These are phyloP conservation scores for Dothideomycetes sp. DNA, from an alignment of 2,329 filamentous ascomycete species.

Conservation along the genomic window DNA sequence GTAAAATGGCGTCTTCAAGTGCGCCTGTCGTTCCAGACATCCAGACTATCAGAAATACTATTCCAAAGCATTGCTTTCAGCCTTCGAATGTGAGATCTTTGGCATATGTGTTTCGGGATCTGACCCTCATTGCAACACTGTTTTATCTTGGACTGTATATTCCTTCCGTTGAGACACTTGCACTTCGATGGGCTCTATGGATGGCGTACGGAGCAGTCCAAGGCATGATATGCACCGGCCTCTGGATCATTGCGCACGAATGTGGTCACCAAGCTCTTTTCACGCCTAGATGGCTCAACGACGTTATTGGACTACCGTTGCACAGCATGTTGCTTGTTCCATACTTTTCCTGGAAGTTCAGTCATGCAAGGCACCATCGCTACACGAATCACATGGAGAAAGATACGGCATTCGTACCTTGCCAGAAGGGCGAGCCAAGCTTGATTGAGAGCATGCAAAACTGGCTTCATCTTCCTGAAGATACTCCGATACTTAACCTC, in stretches of 20 bases:
- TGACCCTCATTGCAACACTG: constrained; percentile 57
- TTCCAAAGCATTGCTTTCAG: constrained; percentile 94
- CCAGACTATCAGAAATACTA: too few species aligned
- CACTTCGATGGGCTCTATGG: constrained; percentile 55
- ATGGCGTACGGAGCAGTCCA: constrained; percentile 52
- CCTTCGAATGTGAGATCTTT: constrained; percentile 67
- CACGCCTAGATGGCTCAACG: constrained; percentile 44
- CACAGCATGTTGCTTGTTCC: constrained; percentile 58
- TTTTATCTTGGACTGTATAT: constrained; percentile 86
- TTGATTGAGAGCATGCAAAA: constrained; percentile 7
- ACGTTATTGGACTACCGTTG: constrained; percentile 51
- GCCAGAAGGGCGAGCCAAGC: constrained; percentile 9
- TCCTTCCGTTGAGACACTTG: constrained; percentile 61
- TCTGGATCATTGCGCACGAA: constrained; percentile 64
- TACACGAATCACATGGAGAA: constrained; percentile 37
- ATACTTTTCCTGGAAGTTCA: constrained; percentile 64
- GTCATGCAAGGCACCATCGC: constrained; percentile 58
- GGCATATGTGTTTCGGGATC: constrained; percentile 73
- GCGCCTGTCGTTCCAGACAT: too few species aligned
- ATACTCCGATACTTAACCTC: constrained; percentile 15
- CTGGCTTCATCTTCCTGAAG: constrained; percentile 15
- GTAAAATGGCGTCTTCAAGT: too few species aligned
- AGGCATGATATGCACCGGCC: constrained; percentile 54
- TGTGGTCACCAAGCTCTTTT: constrained; percentile 61
- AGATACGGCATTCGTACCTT: constrained; percentile 26